Base-by-base conservation (phyloP, 768 basidiomycete species). In the Suillus lakei region DNA sequence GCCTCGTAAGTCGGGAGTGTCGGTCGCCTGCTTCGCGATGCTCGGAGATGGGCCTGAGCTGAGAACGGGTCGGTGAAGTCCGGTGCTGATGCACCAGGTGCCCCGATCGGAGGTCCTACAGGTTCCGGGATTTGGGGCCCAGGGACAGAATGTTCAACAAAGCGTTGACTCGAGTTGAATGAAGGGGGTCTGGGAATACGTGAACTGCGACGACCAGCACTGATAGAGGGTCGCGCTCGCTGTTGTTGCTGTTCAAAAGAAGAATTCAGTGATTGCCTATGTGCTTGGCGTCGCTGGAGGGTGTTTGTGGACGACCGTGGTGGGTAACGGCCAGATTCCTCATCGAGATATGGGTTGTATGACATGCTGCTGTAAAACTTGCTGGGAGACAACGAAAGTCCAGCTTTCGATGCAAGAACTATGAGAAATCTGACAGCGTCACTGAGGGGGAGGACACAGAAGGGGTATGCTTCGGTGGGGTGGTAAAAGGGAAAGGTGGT, bases 11-110 rank as follows among this genome's bases (percentile, higher is more conserved):
- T 10, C 6, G 32, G 53, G 21, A 34, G 32, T 21, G 53, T 54
- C 53, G 53, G 53, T 10, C 32, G 53, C 6, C 30, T 54, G 21
- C 53, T 54, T 54, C 53, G 53, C n/a, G 53, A 54, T 3, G 30
- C 30, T 54, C 6, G 32, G 12, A n/a, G 6, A n/a, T 34, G 53
- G 21, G 53, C 21, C 53, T 34, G 53, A 34, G 51, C 51, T 53
- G 53, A 54, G 53, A 54, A 54, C 6, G 53, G 53, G 12, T 54
- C 53, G 21, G 53, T 54, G 34, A 54, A 54, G 12, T 54, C 21
- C 12, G 53, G 53, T 34, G 9, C 32, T n/a, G 53, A n/a, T 6
- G 32, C 34, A 54, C 30, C 32, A 54, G 32, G 32, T 6, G 21
- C 21, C 21, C 53, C 10, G 21, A 10, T 32, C 21, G 32, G 32